These are phyloP conservation scores for Erodium moschatum DNA, from an alignment of 441 rosid genomes.

Conservation along the genomic window DNA sequence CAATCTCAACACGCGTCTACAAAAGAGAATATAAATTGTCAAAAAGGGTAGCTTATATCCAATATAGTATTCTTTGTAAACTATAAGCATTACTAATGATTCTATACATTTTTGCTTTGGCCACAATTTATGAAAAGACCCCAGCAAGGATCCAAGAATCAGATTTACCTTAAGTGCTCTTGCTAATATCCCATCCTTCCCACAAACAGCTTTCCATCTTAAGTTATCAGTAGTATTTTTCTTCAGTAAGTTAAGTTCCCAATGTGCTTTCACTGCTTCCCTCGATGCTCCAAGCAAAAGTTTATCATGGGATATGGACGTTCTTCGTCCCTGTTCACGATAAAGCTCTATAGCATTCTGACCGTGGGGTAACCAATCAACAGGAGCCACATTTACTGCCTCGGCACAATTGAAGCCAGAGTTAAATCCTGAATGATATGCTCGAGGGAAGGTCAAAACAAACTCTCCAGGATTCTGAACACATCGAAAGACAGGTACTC, in stretches of 20 bases:
- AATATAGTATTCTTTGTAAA: neutral
- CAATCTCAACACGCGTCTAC: slow-evolving; percentile 82
- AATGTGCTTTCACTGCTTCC: slow-evolving; percentile 92
- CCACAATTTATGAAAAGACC: neutral
- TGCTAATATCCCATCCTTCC: slow-evolving; percentile 74
- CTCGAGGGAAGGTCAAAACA: slow-evolving; percentile 93
- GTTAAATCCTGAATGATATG: slow-evolving; percentile 97
- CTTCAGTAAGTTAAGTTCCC: slow-evolving; percentile 89
- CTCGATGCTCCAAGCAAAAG: slow-evolving; percentile 97
- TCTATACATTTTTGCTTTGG: neutral
- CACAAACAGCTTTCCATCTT: slow-evolving; percentile 79
- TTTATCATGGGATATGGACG: slow-evolving; percentile 97
- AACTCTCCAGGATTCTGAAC: slow-evolving; percentile 92
- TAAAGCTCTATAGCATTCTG: slow-evolving; percentile 86
- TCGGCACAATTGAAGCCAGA: slow-evolving; percentile 97
- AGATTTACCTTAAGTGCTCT: slow-evolving; percentile 72
- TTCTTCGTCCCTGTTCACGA: slow-evolving; percentile 81
- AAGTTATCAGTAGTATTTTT: slow-evolving; percentile 62
- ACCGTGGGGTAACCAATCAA: slow-evolving; percentile 98
- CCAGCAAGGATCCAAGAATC: neutral
- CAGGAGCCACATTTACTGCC: slow-evolving; percentile 98
- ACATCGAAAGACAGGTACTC: slow-evolving; percentile 87
- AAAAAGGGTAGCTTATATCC: neutral
- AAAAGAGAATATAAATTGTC: slow-evolving; percentile 17
- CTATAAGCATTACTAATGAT: neutral